Conservation (phyloP, 139 green algal genomes). For the Coccomyxa sp. region DNA sequence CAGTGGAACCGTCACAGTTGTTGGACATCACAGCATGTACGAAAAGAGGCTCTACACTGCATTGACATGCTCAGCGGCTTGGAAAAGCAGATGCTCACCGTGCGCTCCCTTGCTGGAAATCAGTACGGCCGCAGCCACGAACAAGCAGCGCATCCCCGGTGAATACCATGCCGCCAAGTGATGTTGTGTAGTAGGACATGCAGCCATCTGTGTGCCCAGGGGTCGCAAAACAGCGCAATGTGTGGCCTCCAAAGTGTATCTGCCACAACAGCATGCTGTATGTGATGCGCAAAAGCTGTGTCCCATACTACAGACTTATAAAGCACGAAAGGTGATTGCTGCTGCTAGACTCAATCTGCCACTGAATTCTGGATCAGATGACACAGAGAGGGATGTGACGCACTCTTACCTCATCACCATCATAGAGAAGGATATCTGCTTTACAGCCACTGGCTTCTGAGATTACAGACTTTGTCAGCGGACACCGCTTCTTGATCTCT, state of each 20-base stretch:
- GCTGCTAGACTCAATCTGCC: background rate
- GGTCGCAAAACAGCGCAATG: conserved; percentile 16
- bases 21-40: background rate
- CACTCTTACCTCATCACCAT: background rate
- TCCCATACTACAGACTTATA: background rate
- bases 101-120: conserved; percentile 54
- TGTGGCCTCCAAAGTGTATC: background rate
- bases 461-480: background rate
- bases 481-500: conserved; percentile 38
- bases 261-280: background rate
- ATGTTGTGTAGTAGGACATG: conserved; percentile 35
- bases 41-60: background rate
- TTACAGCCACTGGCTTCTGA: background rate
- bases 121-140: conserved; percentile 60
- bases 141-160: conserved; percentile 63
- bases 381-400: background rate
- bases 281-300: background rate
- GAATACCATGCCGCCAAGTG: conserved; percentile 38
- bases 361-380: background rate
- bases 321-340: background rate
- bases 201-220: conserved; percentile 58
- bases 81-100: background rate
- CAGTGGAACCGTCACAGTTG: background rate
- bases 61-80: background rate
- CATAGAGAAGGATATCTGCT: background rate